These are phyloP conservation scores for Ceratobasidium papillatum DNA, from an alignment of 1,284 basidiomycete genomes.

Conservation along the genomic window DNA sequence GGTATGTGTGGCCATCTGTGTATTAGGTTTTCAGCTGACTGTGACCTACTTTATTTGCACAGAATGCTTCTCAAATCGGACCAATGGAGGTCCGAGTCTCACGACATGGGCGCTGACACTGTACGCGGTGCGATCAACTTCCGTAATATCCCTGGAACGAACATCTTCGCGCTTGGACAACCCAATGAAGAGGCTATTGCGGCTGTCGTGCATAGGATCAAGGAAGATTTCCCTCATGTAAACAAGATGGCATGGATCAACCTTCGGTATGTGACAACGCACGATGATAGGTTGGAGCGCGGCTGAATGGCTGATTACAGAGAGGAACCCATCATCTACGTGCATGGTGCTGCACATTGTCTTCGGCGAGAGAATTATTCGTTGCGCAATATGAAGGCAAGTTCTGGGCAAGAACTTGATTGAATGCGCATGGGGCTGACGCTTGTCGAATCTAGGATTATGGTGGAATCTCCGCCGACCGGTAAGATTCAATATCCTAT, in stretches of 20 bases:
- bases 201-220: conserved; percentile 79
- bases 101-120: conserved; percentile 63
- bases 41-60: conserved; percentile 31
- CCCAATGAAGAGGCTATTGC: conserved; percentile 92
- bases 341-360: conserved; percentile 88
- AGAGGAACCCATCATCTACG: conserved; percentile 89
- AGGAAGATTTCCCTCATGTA: conserved; percentile 66
- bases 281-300: neutral
- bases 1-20: conserved; percentile 60
- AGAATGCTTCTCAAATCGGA: conserved; percentile 92
- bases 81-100: conserved; percentile 82
- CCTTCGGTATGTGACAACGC: conserved; percentile 67
- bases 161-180: conserved; percentile 91
- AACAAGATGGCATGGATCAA: conserved; percentile 89
- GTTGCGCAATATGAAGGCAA: conserved; percentile 84
- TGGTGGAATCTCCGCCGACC: conserved; percentile 87
- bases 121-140: conserved; percentile 96
- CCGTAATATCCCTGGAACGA: conserved; percentile 82
- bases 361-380: conserved; percentile 79
- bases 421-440: conserved; percentile 17
- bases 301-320: conserved; percentile 35
- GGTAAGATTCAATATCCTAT: conserved; percentile 49
- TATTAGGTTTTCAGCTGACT: conserved; percentile 1
- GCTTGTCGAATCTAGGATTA: conserved; percentile 67
- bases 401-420: conserved; percentile 7